Evolutionary conservation across 1,139 yeast species (phyloP).

Genomic region (Taphrina sp.): DNA sequence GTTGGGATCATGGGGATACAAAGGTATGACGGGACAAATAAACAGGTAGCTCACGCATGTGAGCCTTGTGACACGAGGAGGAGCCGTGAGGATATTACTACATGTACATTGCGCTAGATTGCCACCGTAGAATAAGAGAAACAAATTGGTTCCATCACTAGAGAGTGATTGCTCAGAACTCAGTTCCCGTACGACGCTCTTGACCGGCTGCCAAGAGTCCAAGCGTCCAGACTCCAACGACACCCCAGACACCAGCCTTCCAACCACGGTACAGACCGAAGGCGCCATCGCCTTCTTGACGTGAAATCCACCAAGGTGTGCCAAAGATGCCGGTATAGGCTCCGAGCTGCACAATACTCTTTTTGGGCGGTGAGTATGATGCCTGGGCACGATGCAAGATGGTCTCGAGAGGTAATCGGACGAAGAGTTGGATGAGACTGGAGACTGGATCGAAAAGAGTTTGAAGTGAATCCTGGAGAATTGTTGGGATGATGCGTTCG

Average conservation of each 20-base stretch:
- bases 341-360: conserved; percentile 46
- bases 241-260: conserved; percentile 28
- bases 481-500: conserved; percentile 60
- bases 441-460: conserved; percentile 56
- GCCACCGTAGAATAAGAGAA: no score
- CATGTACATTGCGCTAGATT: no score
- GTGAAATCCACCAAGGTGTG: conserved; percentile 52
- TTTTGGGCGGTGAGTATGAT: conserved; percentile 46
- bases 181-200: conserved; percentile 18
- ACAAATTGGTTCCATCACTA: no score
- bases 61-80: no score
- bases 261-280: conserved; percentile 33
- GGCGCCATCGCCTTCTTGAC: conserved; percentile 31
- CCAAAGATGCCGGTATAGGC: conserved; percentile 55
- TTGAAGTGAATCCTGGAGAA: conserved; percentile 65
- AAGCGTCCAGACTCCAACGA: conserved; percentile 29
- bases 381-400: conserved; percentile 80
- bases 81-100: no score
- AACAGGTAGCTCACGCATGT: no score
- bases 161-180: no score
- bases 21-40: no score
- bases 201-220: conserved; percentile 19
- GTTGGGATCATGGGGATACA: no score
- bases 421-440: conserved; percentile 63
- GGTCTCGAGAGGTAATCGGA: conserved; percentile 85